Base-by-base conservation (phyloP, 176 grass and related monocot genomes). In the Aegilops sharonensis region DNA sequence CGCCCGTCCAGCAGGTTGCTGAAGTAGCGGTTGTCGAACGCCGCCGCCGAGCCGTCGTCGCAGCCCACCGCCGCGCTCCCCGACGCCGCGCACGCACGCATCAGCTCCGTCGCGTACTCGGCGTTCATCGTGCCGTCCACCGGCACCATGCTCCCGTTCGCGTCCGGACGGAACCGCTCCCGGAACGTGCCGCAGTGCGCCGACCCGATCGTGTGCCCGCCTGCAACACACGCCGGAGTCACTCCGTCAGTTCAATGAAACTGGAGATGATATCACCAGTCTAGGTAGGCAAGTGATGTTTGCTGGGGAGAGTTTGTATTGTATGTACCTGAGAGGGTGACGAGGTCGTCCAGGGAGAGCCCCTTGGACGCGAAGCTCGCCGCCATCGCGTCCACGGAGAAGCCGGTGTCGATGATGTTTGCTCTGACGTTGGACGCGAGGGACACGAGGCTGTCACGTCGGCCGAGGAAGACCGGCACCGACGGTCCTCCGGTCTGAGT, bases 321-420 rank as follows among this genome's bases (percentile, higher is more conserved):
- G 4, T 20, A 4, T 81, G 8, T 81, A 92, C 94, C 97, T 89
- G 97, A 98, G 76, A 98, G 90, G 77, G 91, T 87, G 42, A 98
- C 92, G 5, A 98, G 92, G 77, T 98, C 97, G 3, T 95, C 78
- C 18, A 94, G 17, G 57, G 92, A 88, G 82, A 98, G 92, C 8
- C 92, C 94, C 90, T 95, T 95, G 65, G 77, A 72, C 50, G 94
- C 21, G 87, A 98, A 98, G 75, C 86, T 91, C 11, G 82, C 35
- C 17, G 90, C 90, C 97, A 98, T 95, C 3, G 87, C 90, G 42
- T 94, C 84, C 0, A 98, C 82, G 0, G 92, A 95, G 85, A 98
- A 98, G 70, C 88, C 90, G 0, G 94, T 98, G 88, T 98, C 94
- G 21, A 98, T 86, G 85, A 98, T 98, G 94, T 98, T 98, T 11